Evolutionary conservation across 2,329 filamentous ascomycete genomes (phyloP).

Genomic region (Nemania diffusa): DNA sequence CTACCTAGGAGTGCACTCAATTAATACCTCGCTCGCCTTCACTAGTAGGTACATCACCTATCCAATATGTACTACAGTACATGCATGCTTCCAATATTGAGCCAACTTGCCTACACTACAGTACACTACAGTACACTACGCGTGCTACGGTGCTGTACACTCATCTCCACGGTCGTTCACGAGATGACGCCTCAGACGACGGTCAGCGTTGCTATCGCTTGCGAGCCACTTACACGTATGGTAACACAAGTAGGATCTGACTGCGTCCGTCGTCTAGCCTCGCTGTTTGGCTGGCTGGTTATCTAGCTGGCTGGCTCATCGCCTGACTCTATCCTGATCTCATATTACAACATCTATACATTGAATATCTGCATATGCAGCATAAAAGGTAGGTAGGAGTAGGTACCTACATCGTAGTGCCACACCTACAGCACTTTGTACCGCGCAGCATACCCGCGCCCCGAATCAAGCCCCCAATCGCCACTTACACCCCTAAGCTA

Average conservation of each 20-base stretch:
- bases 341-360: neutral
- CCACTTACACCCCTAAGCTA: too few species aligned
- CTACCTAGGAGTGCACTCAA: neutral
- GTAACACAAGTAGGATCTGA: constrained; percentile 23
- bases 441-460: neutral
- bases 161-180: neutral
- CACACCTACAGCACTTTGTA: too few species aligned
- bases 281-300: constrained; percentile 1
- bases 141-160: neutral
- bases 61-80: too few species aligned
- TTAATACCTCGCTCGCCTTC: constrained; percentile 6
- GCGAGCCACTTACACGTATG: neutral
- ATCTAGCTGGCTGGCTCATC: constrained; percentile 2
- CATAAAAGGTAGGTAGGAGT: too few species aligned
- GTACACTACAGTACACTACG: neutral
- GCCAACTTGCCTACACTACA: neutral
- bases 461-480: constrained; percentile 12
- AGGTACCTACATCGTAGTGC: too few species aligned
- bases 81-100: too few species aligned
- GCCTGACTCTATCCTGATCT: neutral
- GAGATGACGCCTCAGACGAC: constrained; percentile 14
- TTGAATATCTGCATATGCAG: too few species aligned
- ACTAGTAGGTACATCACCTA: too few species aligned
- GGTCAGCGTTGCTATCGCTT: constrained; percentile 25
- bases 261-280: constrained; percentile 12